Percentiles rank a stretch among this genome's conserved stretches.
Evolutionary conservation across 2,329 filamentous ascomycete species (phyloP).

Genomic region (Fusarium dimerum): DNA sequence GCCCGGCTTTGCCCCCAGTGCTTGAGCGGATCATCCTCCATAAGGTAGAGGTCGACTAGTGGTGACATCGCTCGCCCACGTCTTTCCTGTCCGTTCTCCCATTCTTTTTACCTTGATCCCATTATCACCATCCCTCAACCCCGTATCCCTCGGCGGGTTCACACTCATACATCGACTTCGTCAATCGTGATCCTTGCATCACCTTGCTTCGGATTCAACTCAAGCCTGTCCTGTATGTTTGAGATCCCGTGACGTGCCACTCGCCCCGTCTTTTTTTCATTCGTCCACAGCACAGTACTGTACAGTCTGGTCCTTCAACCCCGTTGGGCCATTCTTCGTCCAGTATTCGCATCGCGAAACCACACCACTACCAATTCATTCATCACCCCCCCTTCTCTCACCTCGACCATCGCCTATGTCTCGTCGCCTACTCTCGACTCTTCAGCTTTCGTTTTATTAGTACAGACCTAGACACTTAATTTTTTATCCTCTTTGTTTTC

Average conservation of each 20-base stretch:
- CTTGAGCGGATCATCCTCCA: slow-evolving; percentile 25
- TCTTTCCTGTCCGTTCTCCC: slow-evolving; percentile 27
- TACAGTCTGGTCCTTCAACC: slow-evolving; percentile 14
- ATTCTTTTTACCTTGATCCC: slow-evolving; percentile 19
- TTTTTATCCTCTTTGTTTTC: slow-evolving; percentile 10
- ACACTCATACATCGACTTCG: slow-evolving; percentile 9
- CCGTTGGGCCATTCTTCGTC: slow-evolving; percentile 22
- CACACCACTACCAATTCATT: slow-evolving; percentile 20
- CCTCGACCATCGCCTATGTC: slow-evolving; percentile 28
- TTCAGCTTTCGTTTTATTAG: slow-evolving; percentile 19
- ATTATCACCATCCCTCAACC: slow-evolving; percentile 20
- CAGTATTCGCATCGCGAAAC: slow-evolving; percentile 29
- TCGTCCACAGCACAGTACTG: slow-evolving; percentile 8
- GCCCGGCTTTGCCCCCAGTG: slow-evolving; percentile 4
- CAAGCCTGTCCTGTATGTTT: neutral
- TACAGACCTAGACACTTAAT: slow-evolving; percentile 3
- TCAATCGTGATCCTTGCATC: slow-evolving; percentile 14
- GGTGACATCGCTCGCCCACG: slow-evolving; percentile 25
- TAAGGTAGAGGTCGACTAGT: neutral
- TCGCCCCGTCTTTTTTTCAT: slow-evolving; percentile 31
- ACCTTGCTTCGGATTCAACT: slow-evolving; percentile 7
- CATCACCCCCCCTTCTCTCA: slow-evolving; percentile 5
- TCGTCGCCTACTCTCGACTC: slow-evolving; percentile 22
- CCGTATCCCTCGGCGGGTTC: neutral
- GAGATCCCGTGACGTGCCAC: slow-evolving; percentile 30